These are phyloP conservation scores for Spatholobus suberectus DNA, from an alignment of 306 rosid genomes.

Conservation along the genomic window DNA sequence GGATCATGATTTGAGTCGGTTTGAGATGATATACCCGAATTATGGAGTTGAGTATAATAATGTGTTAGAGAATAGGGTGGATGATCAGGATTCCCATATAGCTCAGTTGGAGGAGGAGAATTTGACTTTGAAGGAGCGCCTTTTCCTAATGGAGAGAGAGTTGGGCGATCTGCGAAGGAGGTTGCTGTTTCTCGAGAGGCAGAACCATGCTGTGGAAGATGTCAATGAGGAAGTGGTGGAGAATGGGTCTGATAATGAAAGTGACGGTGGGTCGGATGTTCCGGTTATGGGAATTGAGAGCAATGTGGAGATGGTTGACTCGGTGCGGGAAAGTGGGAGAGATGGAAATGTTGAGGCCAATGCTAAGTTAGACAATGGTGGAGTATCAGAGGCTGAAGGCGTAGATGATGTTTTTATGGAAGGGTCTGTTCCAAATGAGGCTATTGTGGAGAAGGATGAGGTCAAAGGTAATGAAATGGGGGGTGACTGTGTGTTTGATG, in stretches of 20 bases:
- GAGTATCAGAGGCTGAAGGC: slow-evolving; percentile 49
- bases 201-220: slow-evolving; percentile 53
- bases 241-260: slow-evolving; percentile 58
- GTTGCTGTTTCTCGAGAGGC: slow-evolving; percentile 66
- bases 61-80: slow-evolving; percentile 83
- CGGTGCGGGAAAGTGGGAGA: slow-evolving; percentile 45
- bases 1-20: slow-evolving; percentile 93
- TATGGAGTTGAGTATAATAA: slow-evolving; percentile 81
- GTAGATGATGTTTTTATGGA: slow-evolving; percentile 54
- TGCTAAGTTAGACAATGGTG: slow-evolving; percentile 35
- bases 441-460: slow-evolving; percentile 31
- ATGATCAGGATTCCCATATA: slow-evolving; percentile 93
- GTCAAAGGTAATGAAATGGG: slow-evolving; percentile 43
- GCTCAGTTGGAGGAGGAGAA: slow-evolving; percentile 96
- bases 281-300: slow-evolving; percentile 53
- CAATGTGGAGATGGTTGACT: slow-evolving; percentile 55
- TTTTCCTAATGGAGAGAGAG: slow-evolving; percentile 89
- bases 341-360: slow-evolving; percentile 33
- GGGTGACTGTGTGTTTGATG: slow-evolving; percentile 30
- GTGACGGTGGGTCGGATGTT: slow-evolving; percentile 59
- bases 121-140: slow-evolving; percentile 86
- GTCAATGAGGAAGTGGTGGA: slow-evolving; percentile 74
- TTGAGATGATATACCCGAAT: slow-evolving; percentile 89
- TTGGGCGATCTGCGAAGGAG: slow-evolving; percentile 78
- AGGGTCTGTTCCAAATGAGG: slow-evolving; percentile 46